Conservation (phyloP, 306 rosid species). For the Prosopis cineraria region DNA sequence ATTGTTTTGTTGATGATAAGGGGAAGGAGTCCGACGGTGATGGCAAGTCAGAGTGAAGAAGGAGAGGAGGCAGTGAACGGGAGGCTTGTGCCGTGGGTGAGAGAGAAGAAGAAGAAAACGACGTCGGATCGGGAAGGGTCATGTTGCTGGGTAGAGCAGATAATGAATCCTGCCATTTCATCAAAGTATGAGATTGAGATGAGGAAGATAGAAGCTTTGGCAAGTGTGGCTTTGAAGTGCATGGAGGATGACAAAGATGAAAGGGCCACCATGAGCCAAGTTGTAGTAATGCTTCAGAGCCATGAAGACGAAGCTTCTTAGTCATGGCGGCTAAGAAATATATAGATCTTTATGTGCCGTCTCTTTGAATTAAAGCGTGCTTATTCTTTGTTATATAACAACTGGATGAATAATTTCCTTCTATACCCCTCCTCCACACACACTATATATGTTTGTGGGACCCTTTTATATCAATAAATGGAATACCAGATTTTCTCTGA, state of each 20-base stretch:
- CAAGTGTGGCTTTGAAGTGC: conserved; percentile 47
- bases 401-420: too few species aligned
- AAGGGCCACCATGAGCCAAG: conserved; percentile 50
- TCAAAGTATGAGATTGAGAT: background rate
- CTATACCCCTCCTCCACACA: too few species aligned
- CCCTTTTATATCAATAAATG: too few species aligned
- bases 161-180: background rate
- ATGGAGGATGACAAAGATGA: conserved; percentile 45
- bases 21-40: conserved; percentile 34
- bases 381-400: too few species aligned
- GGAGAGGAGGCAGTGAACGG: conserved; percentile 20
- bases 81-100: conserved; percentile 46
- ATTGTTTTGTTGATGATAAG: conserved; percentile 42
- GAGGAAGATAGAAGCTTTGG: conserved; percentile 37
- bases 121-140: background rate
- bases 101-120: conserved; percentile 36
- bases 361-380: too few species aligned
- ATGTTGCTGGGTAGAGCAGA: background rate
- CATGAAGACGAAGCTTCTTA: background rate
- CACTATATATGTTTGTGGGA: too few species aligned
- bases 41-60: background rate
- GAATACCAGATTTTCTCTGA: too few species aligned
- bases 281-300: conserved; percentile 29
- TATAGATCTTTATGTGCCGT: too few species aligned
- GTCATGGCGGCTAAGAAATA: background rate